These are phyloP conservation scores for Podosphaera aphanis DNA, from an alignment of 2,329 filamentous ascomycete species.

Conservation along the genomic window DNA sequence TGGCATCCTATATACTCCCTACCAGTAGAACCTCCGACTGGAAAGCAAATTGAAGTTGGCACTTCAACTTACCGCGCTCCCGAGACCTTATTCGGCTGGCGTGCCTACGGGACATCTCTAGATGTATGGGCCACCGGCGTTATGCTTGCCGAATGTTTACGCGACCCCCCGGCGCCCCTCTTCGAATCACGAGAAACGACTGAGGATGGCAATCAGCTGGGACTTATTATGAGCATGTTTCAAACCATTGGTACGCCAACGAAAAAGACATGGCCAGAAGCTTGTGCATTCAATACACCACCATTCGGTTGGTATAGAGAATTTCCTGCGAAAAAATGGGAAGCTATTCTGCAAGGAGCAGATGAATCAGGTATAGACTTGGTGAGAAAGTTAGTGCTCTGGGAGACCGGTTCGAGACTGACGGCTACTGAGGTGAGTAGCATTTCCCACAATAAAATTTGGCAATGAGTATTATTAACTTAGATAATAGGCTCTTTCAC, in stretches of 20 bases:
- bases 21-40: slow-evolving; percentile 33
- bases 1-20: slow-evolving; percentile 39
- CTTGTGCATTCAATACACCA: slow-evolving; percentile 37
- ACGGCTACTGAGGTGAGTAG: slow-evolving; percentile 33
- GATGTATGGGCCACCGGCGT: slow-evolving; percentile 83
- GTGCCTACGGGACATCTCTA: slow-evolving; percentile 43
- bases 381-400: slow-evolving; percentile 44
- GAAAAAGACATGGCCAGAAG: slow-evolving; percentile 62
- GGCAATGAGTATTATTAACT: not conserved
- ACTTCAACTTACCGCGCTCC: slow-evolving; percentile 80
- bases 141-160: slow-evolving; percentile 55
- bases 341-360: slow-evolving; percentile 39
- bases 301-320: slow-evolving; percentile 79
- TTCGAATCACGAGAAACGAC: slow-evolving; percentile 54
- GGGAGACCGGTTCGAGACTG: slow-evolving; percentile 42
- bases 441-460: not conserved
- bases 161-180: slow-evolving; percentile 31
- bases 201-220: slow-evolving; percentile 77
- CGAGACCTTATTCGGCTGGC: slow-evolving; percentile 71
- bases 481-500: not conserved
- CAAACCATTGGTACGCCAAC: slow-evolving; percentile 74
- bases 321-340: slow-evolving; percentile 47
- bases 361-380: slow-evolving; percentile 37
- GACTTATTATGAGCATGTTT: slow-evolving; percentile 80
- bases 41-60: slow-evolving; percentile 79